A percentile compares a stretch with the other conserved stretches of the same genome.
Conservation (phyloP, 1,284 basidiomycete species). For the Apiotrichum brassicae region DNA sequence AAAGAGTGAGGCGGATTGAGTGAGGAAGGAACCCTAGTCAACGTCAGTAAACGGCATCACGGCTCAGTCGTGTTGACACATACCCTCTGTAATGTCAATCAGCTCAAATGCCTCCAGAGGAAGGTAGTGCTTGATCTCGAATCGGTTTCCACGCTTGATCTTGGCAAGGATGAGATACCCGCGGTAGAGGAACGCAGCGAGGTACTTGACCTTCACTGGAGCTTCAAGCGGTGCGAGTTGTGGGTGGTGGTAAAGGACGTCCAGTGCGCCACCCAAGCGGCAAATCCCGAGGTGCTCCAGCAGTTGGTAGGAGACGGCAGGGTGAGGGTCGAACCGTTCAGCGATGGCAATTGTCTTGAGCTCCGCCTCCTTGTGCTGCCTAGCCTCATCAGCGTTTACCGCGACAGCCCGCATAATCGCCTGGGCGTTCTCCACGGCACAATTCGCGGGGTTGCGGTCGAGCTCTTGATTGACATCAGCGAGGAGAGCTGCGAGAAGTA, state of each 20-base stretch:
- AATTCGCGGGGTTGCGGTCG: conserved; percentile 4
- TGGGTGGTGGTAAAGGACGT: conserved; percentile 65
- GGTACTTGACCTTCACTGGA: conserved; percentile 69
- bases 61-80: conserved; percentile 29
- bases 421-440: conserved; percentile 36
- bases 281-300: conserved; percentile 65
- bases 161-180: conserved; percentile 83
- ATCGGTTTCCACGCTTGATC: conserved; percentile 67
- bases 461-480: conserved; percentile 20
- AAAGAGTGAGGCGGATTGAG: conserved; percentile 66
- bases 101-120: conserved; percentile 64
- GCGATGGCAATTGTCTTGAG: conserved; percentile 63
- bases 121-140: conserved; percentile 83
- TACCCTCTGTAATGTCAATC: conserved; percentile 62
- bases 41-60: conserved; percentile 8
- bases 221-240: conserved; percentile 40
- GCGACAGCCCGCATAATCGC: conserved; percentile 57
- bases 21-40: conserved; percentile 65
- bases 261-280: conserved; percentile 69
- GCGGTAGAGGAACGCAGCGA: conserved; percentile 78
- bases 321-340: conserved; percentile 55
- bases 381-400: conserved; percentile 53
- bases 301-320: conserved; percentile 50
- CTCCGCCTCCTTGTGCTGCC: conserved; percentile 56
- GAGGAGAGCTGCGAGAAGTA: conserved; percentile 71